These are phyloP conservation scores for Antarctomyces pellizariae DNA, from an alignment of 495 filamentous ascomycete genomes.

Conservation along the genomic window DNA sequence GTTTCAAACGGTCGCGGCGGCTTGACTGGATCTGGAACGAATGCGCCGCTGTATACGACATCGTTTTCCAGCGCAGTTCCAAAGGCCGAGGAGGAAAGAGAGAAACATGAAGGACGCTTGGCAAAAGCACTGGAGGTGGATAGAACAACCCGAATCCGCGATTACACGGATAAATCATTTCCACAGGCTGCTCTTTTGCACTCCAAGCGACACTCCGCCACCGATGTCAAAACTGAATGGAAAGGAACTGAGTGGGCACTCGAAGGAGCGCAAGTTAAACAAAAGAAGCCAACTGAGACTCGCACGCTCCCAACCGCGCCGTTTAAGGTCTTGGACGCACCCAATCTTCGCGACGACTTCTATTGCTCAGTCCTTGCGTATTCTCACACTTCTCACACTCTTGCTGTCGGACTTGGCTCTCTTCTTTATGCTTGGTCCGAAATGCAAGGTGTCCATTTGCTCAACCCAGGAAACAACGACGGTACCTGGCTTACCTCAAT, in stretches of 20 bases:
- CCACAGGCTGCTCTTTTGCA: slow-evolving; percentile 9
- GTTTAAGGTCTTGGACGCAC: slow-evolving; percentile 80
- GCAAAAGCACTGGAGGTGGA: slow-evolving; percentile 74
- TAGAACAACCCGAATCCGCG: slow-evolving; percentile 33
- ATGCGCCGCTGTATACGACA: slow-evolving; percentile 50
- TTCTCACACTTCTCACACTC: slow-evolving; percentile 40
- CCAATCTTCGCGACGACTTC: slow-evolving; percentile 73
- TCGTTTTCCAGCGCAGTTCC: slow-evolving; percentile 28
- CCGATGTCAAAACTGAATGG: slow-evolving; percentile 20
- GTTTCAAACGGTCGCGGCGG: slow-evolving; percentile 38
- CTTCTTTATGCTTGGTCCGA: slow-evolving; percentile 84
- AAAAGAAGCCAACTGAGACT: slow-evolving; percentile 5
- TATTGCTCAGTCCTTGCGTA: slow-evolving; percentile 88
- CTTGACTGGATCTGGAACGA: slow-evolving; percentile 41
- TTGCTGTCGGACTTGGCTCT: slow-evolving; percentile 61
- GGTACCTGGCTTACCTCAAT: slow-evolving; percentile 47
- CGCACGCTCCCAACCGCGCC: slow-evolving; percentile 39
- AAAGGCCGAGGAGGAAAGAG: slow-evolving; percentile 30
- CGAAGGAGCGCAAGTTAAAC: slow-evolving; percentile 17
- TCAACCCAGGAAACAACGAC: slow-evolving; percentile 17
- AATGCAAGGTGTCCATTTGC: slow-evolving; percentile 23
- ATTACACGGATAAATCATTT: slow-evolving; percentile 15
- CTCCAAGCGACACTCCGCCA: slow-evolving; percentile 3
- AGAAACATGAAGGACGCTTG: slow-evolving; percentile 50
- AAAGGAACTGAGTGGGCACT: slow-evolving; percentile 37